Evolutionary conservation across 2,329 filamentous ascomycete species (phyloP), one percentile per base, ranked within the genome.

Genomic region (Cercospora janseana): DNA sequence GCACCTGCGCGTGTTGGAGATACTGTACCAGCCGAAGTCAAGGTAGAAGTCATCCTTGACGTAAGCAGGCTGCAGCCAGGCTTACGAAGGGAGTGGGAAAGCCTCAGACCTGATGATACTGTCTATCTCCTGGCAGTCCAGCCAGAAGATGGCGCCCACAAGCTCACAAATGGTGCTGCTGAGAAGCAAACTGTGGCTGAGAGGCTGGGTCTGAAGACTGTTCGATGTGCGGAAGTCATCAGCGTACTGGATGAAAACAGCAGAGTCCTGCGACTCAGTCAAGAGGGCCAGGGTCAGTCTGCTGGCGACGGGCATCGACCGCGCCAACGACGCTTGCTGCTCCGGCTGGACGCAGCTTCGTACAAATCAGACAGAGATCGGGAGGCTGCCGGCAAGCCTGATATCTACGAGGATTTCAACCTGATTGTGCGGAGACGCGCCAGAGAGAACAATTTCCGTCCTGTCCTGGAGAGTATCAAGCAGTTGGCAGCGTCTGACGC

Each of bases 381-480:
- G 45, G 73, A 79, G 28, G 74, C 79, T 7, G 75, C 78, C 52
- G 86, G 84, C n/a, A 86, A 87, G 61, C 75, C 80, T 1, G 86
- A 95, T 62, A 76, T 94, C 4, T 96, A 96, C 68, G 84, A 88
- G 37, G 78, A 78, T 26, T 83, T 98, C 63, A 98, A 98, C 64
- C 72, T 97, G 31, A 75, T 98, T 47, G 79, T 95, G 44, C 85
- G 93, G 51, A 81, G 93, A 60, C 85, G 82, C 66, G 85, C 88
- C 21, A 79, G 91, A 52, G 93, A 98, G 70, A 98, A 98, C 72
- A 98, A 98, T 69, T 98, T 98, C 76, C 94, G 88, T 65, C 84
- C 91, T 7, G 85, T 98, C 7, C 76, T 98, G 27, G 88, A 96
- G 62, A 95, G 91, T 1, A 94, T 98, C 65, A 88, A 86, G 64